A percentile compares a stretch with the other conserved stretches of the same genome.
These are phyloP conservation scores for Alternaria ethzedia DNA, from an alignment of 2,329 filamentous ascomycete species.

Conservation along the genomic window DNA sequence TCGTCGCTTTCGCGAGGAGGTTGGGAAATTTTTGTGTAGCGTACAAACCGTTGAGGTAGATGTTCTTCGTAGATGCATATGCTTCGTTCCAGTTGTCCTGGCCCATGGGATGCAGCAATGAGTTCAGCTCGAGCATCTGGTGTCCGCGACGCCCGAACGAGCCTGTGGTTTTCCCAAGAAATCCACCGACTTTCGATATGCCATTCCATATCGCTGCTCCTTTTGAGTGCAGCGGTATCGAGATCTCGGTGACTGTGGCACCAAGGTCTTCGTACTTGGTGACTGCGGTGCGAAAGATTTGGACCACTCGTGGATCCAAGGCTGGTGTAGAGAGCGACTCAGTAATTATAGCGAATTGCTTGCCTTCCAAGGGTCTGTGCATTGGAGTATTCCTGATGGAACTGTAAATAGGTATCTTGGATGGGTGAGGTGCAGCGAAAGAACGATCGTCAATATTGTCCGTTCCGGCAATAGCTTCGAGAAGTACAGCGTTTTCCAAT, in stretches of 20 bases:
- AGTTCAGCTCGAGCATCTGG: slow-evolving; percentile 59
- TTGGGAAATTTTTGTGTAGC: slow-evolving; percentile 54
- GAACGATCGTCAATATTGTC: slow-evolving; percentile 57
- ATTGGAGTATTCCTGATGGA: slow-evolving; percentile 15
- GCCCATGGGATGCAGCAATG: slow-evolving; percentile 55
- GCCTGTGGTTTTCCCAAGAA: slow-evolving; percentile 51
- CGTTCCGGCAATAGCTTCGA: slow-evolving; percentile 56
- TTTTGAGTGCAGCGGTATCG: slow-evolving; percentile 57
- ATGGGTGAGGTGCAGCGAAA: slow-evolving; percentile 41
- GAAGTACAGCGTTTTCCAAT: slow-evolving; percentile 51
- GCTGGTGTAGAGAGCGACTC: slow-evolving; percentile 38
- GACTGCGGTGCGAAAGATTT: slow-evolving; percentile 53
- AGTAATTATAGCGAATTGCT: slow-evolving; percentile 39
- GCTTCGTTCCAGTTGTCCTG: slow-evolving; percentile 59
- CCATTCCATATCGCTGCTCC: slow-evolving; percentile 60
- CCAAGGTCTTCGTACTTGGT: slow-evolving; percentile 54
- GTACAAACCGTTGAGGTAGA: slow-evolving; percentile 60
- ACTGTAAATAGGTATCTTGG: slow-evolving; percentile 35
- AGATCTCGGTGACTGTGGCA: slow-evolving; percentile 58
- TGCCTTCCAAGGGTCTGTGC: slow-evolving; percentile 31
- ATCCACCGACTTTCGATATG: slow-evolving; percentile 51
- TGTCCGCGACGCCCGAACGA: slow-evolving; percentile 56
- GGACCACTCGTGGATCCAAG: slow-evolving; percentile 50
- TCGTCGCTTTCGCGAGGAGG: slow-evolving; percentile 58
- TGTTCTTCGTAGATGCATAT: slow-evolving; percentile 61